These are phyloP conservation scores for Lentinula aciculospora DNA, from an alignment of 768 basidiomycete species.

Conservation along the genomic window DNA sequence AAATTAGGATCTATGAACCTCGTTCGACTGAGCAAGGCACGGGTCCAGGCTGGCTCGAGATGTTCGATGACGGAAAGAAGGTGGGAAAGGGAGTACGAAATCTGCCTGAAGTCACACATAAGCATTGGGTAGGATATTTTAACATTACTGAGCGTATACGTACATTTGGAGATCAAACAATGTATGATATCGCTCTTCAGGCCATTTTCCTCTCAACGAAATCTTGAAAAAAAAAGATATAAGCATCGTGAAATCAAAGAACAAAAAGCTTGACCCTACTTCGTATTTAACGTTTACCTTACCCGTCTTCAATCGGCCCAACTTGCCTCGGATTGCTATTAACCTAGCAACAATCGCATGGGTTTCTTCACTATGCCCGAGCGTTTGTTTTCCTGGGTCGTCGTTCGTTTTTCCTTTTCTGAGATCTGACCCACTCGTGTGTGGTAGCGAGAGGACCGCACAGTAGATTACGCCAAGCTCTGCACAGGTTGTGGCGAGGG, in stretches of 20 bases:
- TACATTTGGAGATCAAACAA: constrained; percentile 67
- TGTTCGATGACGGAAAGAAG: constrained; percentile 67
- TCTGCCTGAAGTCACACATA: constrained; percentile 39
- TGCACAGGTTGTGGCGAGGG: constrained; percentile 60
- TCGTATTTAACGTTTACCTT: constrained; percentile 62
- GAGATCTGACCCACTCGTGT: constrained; percentile 27
- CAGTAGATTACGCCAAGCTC: constrained; percentile 74
- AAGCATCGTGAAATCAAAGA: background rate
- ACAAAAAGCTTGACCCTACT: constrained; percentile 28
- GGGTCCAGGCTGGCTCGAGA: constrained; percentile 72
- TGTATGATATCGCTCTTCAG: constrained; percentile 67
- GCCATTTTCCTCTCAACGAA: constrained; percentile 76
- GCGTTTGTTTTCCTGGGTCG: background rate
- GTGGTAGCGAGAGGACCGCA: constrained; percentile 67
- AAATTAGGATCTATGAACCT: constrained; percentile 75
- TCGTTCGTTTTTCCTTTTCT: background rate
- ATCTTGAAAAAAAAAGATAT: constrained; percentile 38
- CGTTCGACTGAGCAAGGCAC: constrained; percentile 69
- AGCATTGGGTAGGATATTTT: background rate
- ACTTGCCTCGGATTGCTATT: constrained; percentile 71
- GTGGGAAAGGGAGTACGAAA: constrained; percentile 65
- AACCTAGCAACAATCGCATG: constrained; percentile 56
- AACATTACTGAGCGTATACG: constrained; percentile 14
- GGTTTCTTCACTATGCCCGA: constrained; percentile 36
- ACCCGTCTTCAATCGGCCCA: constrained; percentile 54